Conservation (phyloP, 208 protist genomes). For the Tritrichomonas foetus region DNA sequence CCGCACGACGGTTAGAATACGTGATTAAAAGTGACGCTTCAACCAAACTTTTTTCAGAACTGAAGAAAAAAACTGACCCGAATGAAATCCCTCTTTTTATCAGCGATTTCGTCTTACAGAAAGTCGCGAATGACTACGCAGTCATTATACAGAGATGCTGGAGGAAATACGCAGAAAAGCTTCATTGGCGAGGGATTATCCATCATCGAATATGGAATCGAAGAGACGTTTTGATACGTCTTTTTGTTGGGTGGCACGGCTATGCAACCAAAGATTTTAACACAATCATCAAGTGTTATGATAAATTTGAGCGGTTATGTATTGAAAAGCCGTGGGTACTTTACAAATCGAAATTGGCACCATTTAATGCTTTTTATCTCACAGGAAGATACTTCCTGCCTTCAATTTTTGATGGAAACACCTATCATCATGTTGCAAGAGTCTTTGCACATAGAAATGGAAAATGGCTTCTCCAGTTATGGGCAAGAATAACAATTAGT, state of each 20-base stretch:
- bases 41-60: no score
- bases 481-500: not conserved
- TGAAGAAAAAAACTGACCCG: no score
- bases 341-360: not conserved
- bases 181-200: not conserved
- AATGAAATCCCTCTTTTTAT: no score
- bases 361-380: not conserved
- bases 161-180: not conserved
- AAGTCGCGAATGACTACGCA: not conserved
- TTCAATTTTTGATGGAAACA: not conserved
- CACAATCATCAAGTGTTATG: not conserved
- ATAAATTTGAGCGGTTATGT: not conserved
- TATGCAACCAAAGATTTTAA: not conserved
- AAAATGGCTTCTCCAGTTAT: not conserved
- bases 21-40: no score
- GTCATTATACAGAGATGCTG: not conserved
- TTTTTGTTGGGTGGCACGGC: not conserved
- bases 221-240: not conserved
- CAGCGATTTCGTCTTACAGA: not conserved
- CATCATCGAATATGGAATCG: not conserved
- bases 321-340: not conserved
- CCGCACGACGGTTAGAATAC: no score
- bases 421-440: not conserved
- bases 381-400: not conserved
- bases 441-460: not conserved